phyloP scores from a whole-genome alignment of 1,284 basidiomycete genomes.

The Testicularia cyperi region DNA sequence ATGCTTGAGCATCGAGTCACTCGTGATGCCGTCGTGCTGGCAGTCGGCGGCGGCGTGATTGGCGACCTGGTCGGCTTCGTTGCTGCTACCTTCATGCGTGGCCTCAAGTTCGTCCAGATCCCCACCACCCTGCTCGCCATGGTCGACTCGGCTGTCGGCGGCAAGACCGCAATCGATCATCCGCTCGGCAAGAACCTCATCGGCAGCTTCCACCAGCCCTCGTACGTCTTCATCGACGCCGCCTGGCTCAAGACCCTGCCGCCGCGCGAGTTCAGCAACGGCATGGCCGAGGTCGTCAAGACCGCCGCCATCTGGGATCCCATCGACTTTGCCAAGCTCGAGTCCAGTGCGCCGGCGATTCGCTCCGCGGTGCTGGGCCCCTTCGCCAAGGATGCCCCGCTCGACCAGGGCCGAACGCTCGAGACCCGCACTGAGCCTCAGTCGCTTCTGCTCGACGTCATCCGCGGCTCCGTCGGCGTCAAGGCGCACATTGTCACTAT shows the following conservation, averaged over 20 bases:
- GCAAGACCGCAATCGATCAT: constrained; percentile 97
- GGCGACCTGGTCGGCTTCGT: constrained; percentile 93
- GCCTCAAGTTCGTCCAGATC: constrained; percentile 89
- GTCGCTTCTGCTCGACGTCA: constrained; percentile 57
- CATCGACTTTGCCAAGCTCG: constrained; percentile 57
- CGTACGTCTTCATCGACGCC: constrained; percentile 95
- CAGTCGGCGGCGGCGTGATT: constrained; percentile 93
- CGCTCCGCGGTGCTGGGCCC: constrained; percentile 54
- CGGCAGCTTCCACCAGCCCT: constrained; percentile 97
- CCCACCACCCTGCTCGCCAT: constrained; percentile 95
- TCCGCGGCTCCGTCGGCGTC: constrained; percentile 58
- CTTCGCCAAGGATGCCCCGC: constrained; percentile 27
- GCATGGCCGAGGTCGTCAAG: constrained; percentile 95
- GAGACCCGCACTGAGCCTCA: constrained; percentile 51
- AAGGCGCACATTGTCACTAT: constrained; percentile 59
- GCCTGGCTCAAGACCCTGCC: constrained; percentile 93
- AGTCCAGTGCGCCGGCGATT: constrained; percentile 51
- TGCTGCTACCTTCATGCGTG: constrained; percentile 77
- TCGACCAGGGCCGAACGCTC: constrained; percentile 49
- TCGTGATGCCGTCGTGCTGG: constrained; percentile 87
- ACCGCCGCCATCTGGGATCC: constrained; percentile 60
- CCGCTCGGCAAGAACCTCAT: constrained; percentile 96
- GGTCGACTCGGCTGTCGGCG: constrained; percentile 97
- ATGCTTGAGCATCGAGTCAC: constrained; percentile 85
- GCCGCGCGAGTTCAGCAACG: constrained; percentile 89